A percentile compares a stretch with the other conserved stretches of the same genome.
These are phyloP conservation scores for Mycena venus DNA, from an alignment of 768 basidiomycete genomes.

Conservation along the genomic window DNA sequence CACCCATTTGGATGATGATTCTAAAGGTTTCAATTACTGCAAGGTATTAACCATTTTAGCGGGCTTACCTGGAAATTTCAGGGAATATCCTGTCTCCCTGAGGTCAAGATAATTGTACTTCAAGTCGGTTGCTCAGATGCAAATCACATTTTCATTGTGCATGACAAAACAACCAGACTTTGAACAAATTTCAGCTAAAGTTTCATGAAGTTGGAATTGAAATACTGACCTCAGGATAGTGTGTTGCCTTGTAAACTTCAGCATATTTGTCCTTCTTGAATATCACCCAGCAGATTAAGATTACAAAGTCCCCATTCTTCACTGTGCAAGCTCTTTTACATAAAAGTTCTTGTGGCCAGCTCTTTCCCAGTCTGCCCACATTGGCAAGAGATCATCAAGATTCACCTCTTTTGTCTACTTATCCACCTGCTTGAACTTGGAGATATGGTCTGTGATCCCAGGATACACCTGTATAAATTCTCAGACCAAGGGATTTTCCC, in stretches of 20 bases:
- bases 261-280: neutral
- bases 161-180: neutral
- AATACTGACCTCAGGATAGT: neutral
- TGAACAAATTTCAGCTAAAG: neutral
- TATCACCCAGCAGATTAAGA: constrained; percentile 26
- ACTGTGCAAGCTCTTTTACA: constrained; percentile 22
- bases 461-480: constrained; percentile 40
- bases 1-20: constrained; percentile 21
- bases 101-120: constrained; percentile 5
- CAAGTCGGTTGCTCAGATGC: neutral
- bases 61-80: constrained; percentile 12
- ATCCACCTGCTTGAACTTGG: constrained; percentile 15
- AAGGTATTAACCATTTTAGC: constrained; percentile 28
- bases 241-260: neutral
- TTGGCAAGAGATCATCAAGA: constrained; percentile 21
- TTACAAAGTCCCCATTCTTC: constrained; percentile 35
- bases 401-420: constrained; percentile 24
- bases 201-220: neutral
- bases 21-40: neutral
- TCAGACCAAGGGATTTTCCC: constrained; percentile 35
- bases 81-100: neutral
- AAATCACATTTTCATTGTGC: neutral
- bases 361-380: constrained; percentile 25
- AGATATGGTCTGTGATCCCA: constrained; percentile 25
- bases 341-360: neutral